Conservation (phyloP, 106 monocot genomes). For the Vanilla planifolia region DNA sequence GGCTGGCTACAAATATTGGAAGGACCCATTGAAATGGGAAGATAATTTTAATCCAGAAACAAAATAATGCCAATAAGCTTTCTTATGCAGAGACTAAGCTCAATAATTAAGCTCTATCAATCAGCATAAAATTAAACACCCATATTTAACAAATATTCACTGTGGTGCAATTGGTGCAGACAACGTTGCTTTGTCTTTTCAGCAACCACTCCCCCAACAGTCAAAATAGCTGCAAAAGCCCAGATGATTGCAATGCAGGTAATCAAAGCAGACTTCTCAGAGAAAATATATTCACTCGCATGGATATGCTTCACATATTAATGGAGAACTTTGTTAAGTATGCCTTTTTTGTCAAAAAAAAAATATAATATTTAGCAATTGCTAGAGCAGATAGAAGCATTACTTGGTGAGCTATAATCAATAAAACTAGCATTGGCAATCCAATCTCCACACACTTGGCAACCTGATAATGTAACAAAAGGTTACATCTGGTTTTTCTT, state of each 20-base stretch:
- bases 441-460: conserved; percentile 97
- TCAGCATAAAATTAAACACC: neutral
- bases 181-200: conserved; percentile 63
- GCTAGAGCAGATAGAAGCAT: neutral
- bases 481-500: neutral
- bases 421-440: conserved; percentile 77
- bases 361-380: neutral
- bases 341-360: neutral
- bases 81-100: neutral
- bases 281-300: conserved; percentile 26
- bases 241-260: conserved; percentile 69
- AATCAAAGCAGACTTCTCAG: conserved; percentile 70
- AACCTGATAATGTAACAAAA: conserved; percentile 32
- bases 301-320: conserved; percentile 57
- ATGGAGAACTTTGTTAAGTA: conserved; percentile 3
- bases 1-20: conserved; percentile 74
- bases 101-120: neutral
- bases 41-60: conserved; percentile 69
- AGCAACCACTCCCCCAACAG: conserved; percentile 60
- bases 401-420: conserved; percentile 59
- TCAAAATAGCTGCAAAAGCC: conserved; percentile 81
- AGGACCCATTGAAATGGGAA: conserved; percentile 94
- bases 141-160: conserved; percentile 12
- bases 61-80: neutral
- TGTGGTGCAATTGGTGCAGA: conserved; percentile 83